Evolutionary conservation across 2,329 filamentous ascomycete species (phyloP).

Genomic region (Fusarium sulawesiense): DNA sequence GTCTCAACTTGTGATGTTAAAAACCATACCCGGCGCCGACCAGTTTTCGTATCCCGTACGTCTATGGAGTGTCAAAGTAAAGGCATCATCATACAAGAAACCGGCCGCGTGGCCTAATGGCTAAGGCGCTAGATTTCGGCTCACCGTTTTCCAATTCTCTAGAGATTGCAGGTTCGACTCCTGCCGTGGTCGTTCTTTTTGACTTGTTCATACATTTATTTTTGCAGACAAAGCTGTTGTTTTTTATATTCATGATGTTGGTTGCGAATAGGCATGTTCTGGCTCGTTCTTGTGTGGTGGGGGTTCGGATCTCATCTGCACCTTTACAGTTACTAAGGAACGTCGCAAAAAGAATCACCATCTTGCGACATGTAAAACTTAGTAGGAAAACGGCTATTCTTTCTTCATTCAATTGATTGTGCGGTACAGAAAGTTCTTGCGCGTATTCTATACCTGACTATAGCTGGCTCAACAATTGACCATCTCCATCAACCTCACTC

Average conservation of each 20-base stretch:
- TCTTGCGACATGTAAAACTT: neutral
- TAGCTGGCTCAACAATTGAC: neutral
- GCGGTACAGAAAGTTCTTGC: accelerated
- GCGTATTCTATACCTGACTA: neutral
- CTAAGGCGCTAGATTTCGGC: slow-evolving; percentile 32
- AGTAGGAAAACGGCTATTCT: neutral
- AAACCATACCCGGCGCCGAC: accelerated
- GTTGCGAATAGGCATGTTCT: accelerated
- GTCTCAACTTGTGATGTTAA: accelerated
- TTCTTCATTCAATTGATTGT: neutral
- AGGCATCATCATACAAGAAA: neutral
- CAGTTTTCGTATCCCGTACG: accelerated
- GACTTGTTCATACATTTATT: accelerated
- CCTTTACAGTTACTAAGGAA: neutral
- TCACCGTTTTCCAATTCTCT: slow-evolving; percentile 4
- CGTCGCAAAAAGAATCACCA: neutral
- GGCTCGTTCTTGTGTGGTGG: neutral
- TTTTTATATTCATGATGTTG: neutral
- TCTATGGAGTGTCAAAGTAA: neutral
- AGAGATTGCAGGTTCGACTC: slow-evolving; percentile 31
- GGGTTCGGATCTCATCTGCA: neutral
- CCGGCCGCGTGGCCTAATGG: slow-evolving; percentile 30
- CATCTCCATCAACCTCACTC: neutral
- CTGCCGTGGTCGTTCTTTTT: slow-evolving; percentile 21
- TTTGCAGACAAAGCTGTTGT: neutral